These are phyloP conservation scores for Trichoderma sp. DNA, from an alignment of 2,329 filamentous ascomycete species.

Conservation along the genomic window DNA sequence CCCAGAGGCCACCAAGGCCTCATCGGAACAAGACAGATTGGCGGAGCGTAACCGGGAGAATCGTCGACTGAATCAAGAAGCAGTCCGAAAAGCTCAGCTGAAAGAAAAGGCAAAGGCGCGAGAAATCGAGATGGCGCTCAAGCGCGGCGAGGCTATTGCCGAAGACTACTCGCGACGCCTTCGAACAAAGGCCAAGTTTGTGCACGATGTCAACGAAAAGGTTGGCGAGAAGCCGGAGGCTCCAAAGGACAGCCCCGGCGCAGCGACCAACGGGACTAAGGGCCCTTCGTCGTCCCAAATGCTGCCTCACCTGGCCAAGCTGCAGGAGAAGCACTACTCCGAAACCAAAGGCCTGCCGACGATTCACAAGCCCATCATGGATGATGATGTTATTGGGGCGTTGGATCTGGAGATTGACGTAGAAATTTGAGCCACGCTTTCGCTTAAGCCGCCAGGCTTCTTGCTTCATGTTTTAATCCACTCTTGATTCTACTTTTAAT, in stretches of 20 bases:
- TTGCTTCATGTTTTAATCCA: not conserved
- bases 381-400: slow-evolving; percentile 87
- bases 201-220: slow-evolving; percentile 58
- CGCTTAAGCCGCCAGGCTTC: not conserved
- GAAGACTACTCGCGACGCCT: slow-evolving; percentile 61
- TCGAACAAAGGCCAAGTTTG: slow-evolving; percentile 64
- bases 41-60: slow-evolving; percentile 82
- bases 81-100: slow-evolving; percentile 85
- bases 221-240: slow-evolving; percentile 43
- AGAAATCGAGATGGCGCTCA: slow-evolving; percentile 58
- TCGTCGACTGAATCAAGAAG: slow-evolving; percentile 78
- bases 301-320: slow-evolving; percentile 52
- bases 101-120: slow-evolving; percentile 67
- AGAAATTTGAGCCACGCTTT: slow-evolving; percentile 58
- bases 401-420: slow-evolving; percentile 91
- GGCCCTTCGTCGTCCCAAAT: slow-evolving; percentile 41
- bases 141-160: slow-evolving; percentile 59
- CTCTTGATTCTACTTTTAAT: not conserved
- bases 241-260: slow-evolving; percentile 50
- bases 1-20: slow-evolving; percentile 44
- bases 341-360: slow-evolving; percentile 61
- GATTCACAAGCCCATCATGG: slow-evolving; percentile 76
- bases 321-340: slow-evolving; percentile 49
- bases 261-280: slow-evolving; percentile 53
- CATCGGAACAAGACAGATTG: slow-evolving; percentile 74